These are phyloP conservation scores for Podospora pseudocomata DNA, from an alignment of 495 filamentous ascomycete species.

Conservation along the genomic window DNA sequence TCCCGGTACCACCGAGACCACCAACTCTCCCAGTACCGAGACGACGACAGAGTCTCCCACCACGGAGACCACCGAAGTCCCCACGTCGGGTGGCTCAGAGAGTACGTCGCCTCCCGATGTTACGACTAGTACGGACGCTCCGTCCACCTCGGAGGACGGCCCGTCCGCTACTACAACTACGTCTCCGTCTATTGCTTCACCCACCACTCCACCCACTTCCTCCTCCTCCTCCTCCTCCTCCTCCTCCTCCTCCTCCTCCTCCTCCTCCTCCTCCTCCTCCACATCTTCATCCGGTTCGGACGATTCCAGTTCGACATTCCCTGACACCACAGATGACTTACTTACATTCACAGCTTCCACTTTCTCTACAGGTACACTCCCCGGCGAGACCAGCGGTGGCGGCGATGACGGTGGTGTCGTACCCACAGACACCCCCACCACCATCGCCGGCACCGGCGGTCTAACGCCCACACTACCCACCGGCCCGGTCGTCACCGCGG, in stretches of 20 bases:
- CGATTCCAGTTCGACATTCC: background rate
- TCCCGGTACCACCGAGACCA: background rate
- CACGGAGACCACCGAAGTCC: background rate
- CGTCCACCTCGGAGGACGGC: background rate
- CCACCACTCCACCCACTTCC: background rate
- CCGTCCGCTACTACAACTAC: background rate
- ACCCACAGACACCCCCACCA: background rate
- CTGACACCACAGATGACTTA: background rate
- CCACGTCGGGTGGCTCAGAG: slow-evolving; percentile 3
- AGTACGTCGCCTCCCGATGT: slow-evolving; percentile 2
- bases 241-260: background rate
- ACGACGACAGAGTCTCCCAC: background rate
- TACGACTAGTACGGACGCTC: background rate
- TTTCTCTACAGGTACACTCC: background rate
- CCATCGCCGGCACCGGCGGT: background rate
- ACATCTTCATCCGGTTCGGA: background rate
- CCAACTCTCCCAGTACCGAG: background rate
- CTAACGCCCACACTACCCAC: background rate
- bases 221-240: background rate
- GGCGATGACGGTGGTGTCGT: background rate
- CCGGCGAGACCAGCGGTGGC: background rate
- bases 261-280: background rate
- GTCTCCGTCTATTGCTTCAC: background rate
- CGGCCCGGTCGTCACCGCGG: slow-evolving; percentile 4
- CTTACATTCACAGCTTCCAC: background rate